Percentiles rank a stretch among this genome's conserved stretches.
Conservation (phyloP, 805 yeast species). For the Wickerhamiella domercqiae region DNA sequence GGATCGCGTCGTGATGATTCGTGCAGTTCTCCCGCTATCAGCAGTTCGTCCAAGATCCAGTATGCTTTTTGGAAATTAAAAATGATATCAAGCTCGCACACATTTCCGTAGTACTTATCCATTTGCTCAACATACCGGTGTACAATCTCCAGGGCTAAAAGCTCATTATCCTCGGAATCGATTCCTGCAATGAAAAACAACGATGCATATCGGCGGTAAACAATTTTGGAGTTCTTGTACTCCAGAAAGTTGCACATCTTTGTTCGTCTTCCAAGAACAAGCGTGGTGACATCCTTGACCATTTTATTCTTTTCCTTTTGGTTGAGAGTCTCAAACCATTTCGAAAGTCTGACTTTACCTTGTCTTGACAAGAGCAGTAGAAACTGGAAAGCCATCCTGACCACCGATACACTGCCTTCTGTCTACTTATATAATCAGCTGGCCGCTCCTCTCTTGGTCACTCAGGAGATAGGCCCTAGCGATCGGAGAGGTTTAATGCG, state of each 20-base stretch:
- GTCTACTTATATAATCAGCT: not conserved
- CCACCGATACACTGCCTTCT: not conserved
- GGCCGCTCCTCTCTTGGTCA: too few relatives aligned
- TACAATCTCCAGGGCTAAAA: constrained; percentile 67
- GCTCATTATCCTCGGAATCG: constrained; percentile 71
- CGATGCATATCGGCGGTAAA: constrained; percentile 87
- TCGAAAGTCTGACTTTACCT: constrained; percentile 83
- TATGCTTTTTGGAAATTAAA: constrained; percentile 93
- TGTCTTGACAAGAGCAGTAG: constrained; percentile 76
- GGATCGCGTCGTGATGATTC: constrained; percentile 75
- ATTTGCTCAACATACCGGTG: constrained; percentile 92
- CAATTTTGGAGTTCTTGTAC: constrained; percentile 68
- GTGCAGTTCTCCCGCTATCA: constrained; percentile 75
- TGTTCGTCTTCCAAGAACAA: constrained; percentile 70
- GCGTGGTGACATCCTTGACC: constrained; percentile 70
- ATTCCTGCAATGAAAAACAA: constrained; percentile 80
- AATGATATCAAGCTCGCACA: constrained; percentile 90
- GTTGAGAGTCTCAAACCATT: constrained; percentile 81
- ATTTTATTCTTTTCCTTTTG: constrained; percentile 76
- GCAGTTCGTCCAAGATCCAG: constrained; percentile 74
- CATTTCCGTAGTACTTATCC: constrained; percentile 92
- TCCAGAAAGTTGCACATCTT: constrained; percentile 94
- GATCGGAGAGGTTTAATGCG: too few relatives aligned
- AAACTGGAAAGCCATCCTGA: constrained; percentile 58
- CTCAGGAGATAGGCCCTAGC: too few relatives aligned